phyloP scores from a whole-genome alignment of 495 filamentous ascomycete species.

The Evernia prunastri region DNA sequence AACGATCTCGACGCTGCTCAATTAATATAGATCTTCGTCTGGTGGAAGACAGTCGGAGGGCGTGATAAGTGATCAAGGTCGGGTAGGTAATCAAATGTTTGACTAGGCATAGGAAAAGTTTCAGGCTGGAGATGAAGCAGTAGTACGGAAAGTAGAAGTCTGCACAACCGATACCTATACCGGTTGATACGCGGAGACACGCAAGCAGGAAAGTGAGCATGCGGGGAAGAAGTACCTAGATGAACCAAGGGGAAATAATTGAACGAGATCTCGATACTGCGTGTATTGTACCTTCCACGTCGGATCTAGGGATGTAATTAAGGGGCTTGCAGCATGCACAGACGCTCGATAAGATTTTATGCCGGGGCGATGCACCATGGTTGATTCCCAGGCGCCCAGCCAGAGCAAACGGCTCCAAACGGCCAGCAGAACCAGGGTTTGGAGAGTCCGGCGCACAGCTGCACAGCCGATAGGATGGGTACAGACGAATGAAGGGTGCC shows the following conservation, averaged over 20 bases:
- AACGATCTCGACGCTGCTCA: neutral
- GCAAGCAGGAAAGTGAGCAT: neutral
- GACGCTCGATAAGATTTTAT: neutral
- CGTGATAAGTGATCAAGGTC: neutral
- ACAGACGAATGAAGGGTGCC: neutral
- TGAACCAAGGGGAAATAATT: neutral
- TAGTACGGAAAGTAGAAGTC: neutral
- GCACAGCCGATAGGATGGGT: neutral
- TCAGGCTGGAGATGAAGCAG: neutral
- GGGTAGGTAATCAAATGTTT: neutral
- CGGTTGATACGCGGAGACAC: neutral
- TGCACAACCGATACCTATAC: neutral
- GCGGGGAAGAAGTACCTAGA: neutral
- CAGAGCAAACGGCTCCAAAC: neutral
- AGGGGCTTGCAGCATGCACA: neutral
- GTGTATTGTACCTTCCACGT: neutral
- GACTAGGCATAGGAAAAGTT: neutral
- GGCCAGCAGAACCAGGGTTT: neutral
- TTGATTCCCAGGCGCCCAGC: neutral
- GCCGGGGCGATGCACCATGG: neutral
- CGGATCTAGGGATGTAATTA: neutral
- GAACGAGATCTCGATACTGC: conserved; percentile 1
- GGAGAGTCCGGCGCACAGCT: neutral
- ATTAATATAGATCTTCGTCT: neutral
- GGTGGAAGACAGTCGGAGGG: neutral